phyloP scores from a whole-genome alignment of 495 filamentous ascomycete genomes.

The Aspergillus baeticus region DNA sequence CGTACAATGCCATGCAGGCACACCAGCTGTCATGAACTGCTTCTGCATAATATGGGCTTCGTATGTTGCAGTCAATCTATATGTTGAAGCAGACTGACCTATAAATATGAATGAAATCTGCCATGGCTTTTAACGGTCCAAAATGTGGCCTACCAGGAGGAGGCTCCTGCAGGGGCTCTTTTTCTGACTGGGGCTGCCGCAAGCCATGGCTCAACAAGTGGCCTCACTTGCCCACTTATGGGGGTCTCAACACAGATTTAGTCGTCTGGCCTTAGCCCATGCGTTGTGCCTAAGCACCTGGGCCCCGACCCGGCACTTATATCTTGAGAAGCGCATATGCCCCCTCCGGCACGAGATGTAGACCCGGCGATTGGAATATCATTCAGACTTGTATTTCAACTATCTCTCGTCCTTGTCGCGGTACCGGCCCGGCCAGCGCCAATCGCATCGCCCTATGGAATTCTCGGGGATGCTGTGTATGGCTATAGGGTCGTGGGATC shows the following conservation, averaged over 20 bases:
- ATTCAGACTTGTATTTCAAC: background rate
- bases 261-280: too few species aligned
- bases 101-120: too few species aligned
- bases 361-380: background rate
- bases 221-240: too few species aligned
- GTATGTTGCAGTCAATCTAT: too few species aligned
- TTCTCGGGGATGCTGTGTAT: background rate
- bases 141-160: too few species aligned
- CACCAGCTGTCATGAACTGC: background rate
- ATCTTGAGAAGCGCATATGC: background rate
- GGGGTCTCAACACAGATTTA: too few species aligned
- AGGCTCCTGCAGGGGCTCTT: too few species aligned
- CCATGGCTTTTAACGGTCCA: too few species aligned
- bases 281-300: background rate
- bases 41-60: too few species aligned
- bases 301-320: background rate
- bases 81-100: too few species aligned
- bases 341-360: background rate
- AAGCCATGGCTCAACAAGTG: too few species aligned
- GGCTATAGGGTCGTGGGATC: constrained; percentile 51
- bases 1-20: background rate
- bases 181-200: too few species aligned
- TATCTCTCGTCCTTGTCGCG: background rate
- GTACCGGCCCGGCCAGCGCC: background rate
- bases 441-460: background rate